A percentile compares a stretch with the other conserved stretches of the same genome.
Conservation (phyloP, 2,329 filamentous ascomycete genomes). For the Alternaria gansuensis region DNA sequence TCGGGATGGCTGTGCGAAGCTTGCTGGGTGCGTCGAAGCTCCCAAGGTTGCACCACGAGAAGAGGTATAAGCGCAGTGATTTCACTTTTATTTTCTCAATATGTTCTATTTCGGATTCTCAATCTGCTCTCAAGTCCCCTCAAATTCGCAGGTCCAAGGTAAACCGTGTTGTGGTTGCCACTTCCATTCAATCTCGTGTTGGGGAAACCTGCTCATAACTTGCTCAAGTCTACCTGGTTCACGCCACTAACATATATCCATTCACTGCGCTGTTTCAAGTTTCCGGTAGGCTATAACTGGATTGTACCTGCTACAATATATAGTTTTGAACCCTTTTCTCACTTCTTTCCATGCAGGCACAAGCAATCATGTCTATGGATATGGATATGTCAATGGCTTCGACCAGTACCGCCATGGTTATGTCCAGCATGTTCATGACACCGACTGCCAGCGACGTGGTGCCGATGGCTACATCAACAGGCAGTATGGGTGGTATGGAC, state of each 20-base stretch:
- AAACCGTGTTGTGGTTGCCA: neutral
- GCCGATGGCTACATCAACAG: slow-evolving; percentile 28
- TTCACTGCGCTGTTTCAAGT: slow-evolving; percentile 1
- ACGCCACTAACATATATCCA: neutral
- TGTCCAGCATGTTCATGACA: slow-evolving; percentile 20
- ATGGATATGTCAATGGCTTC: slow-evolving; percentile 9
- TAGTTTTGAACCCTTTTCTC: neutral
- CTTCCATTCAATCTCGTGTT: neutral
- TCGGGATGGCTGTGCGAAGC: neutral
- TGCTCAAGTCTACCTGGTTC: slow-evolving; percentile 17
- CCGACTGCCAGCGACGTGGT: slow-evolving; percentile 19
- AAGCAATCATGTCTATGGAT: slow-evolving; percentile 25
- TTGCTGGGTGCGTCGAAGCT: neutral
- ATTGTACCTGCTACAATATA: neutral
- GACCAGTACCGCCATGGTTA: slow-evolving; percentile 10
- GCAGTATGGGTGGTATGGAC: slow-evolving; percentile 36
- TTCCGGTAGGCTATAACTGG: neutral
- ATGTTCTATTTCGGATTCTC: neutral
- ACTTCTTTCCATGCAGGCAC: neutral
- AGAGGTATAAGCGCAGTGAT: neutral
- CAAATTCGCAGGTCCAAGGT: neutral
- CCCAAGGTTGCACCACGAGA: neutral
- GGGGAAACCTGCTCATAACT: slow-evolving; percentile 23
- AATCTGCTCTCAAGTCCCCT: neutral
- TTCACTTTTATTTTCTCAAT: neutral